Conservation (phyloP, 2,329 filamentous ascomycete species). For the Neoascochyta sp. region DNA sequence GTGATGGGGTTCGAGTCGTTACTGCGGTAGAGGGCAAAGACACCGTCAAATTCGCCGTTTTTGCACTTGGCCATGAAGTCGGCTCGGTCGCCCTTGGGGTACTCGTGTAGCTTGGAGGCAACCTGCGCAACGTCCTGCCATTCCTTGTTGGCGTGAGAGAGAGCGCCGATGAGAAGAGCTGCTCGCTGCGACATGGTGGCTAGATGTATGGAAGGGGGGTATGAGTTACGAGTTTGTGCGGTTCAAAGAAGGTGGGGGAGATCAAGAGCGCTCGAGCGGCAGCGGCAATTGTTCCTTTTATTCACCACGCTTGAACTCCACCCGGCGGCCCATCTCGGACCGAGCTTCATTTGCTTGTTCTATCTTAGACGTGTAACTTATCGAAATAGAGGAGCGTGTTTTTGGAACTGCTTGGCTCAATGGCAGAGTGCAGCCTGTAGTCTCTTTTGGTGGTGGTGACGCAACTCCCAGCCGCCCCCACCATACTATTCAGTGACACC, state of each 20-base stretch:
- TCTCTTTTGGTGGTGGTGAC: too few relatives aligned
- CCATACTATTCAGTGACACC: too few relatives aligned
- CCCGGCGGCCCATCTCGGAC: slow-evolving; percentile 22
- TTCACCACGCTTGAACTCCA: slow-evolving; percentile 7
- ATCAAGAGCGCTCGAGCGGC: slow-evolving; percentile 4
- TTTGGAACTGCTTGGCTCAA: too few relatives aligned
- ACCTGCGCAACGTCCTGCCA: slow-evolving; percentile 42
- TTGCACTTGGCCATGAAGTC: slow-evolving; percentile 56
- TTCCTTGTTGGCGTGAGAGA: slow-evolving; percentile 45
- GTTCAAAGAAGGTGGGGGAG: slow-evolving; percentile 1
- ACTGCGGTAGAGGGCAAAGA: slow-evolving; percentile 57
- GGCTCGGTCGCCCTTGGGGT: slow-evolving; percentile 50
- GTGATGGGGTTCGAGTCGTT: slow-evolving; percentile 53
- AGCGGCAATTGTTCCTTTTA: slow-evolving; percentile 18
- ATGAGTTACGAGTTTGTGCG: too few relatives aligned
- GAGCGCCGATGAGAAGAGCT: slow-evolving; percentile 46
- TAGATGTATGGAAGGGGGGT: neutral
- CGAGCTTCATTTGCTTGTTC: slow-evolving; percentile 11
- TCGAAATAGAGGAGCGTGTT: too few relatives aligned
- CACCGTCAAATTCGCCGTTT: slow-evolving; percentile 53
- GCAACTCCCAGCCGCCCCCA: too few relatives aligned
- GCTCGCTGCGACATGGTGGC: slow-evolving; percentile 31
- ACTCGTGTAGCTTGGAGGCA: slow-evolving; percentile 47
- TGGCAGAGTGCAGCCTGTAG: too few relatives aligned
- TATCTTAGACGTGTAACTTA: too few relatives aligned